These are phyloP conservation scores for Stephania yunnanensis DNA, from an alignment of 164 flowering plant genomes.

Conservation along the genomic window DNA sequence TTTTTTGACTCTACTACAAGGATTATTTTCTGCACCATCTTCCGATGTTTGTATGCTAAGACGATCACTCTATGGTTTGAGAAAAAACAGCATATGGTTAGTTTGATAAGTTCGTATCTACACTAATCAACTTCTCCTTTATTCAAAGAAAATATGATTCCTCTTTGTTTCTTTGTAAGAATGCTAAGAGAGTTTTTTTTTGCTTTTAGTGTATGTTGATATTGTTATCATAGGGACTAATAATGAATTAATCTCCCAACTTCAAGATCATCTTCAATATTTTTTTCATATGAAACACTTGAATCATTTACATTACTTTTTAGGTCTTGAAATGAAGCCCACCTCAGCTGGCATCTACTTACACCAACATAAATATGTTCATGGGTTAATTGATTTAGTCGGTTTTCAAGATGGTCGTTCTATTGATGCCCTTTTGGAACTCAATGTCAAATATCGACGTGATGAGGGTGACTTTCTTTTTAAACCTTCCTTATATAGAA, in stretches of 20 bases:
- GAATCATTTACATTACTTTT: too few species aligned
- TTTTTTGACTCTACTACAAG: too few species aligned
- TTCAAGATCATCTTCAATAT: too few species aligned
- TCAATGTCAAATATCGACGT: too few species aligned
- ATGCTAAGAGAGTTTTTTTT: background rate
- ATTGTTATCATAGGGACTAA: background rate
- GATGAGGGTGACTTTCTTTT: background rate
- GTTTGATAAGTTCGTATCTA: background rate
- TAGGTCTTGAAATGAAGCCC: too few species aligned
- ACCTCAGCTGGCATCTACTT: too few species aligned
- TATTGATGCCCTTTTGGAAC: too few species aligned
- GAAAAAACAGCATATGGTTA: background rate
- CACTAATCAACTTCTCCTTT: background rate
- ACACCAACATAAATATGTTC: too few species aligned
- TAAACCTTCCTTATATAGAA: background rate
- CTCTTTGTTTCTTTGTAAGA: background rate
- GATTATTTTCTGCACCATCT: too few species aligned
- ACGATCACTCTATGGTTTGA: background rate
- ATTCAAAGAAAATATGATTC: background rate
- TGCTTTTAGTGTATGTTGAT: conserved; percentile 4
- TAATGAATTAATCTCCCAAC: background rate
- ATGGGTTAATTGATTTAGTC: too few species aligned
- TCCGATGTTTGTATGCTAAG: too few species aligned
- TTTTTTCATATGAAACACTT: background rate
- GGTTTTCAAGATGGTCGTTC: too few species aligned